phyloP scores from a whole-genome alignment of 352 stramenopile genomes.

The Phytophthora pistaciae region DNA sequence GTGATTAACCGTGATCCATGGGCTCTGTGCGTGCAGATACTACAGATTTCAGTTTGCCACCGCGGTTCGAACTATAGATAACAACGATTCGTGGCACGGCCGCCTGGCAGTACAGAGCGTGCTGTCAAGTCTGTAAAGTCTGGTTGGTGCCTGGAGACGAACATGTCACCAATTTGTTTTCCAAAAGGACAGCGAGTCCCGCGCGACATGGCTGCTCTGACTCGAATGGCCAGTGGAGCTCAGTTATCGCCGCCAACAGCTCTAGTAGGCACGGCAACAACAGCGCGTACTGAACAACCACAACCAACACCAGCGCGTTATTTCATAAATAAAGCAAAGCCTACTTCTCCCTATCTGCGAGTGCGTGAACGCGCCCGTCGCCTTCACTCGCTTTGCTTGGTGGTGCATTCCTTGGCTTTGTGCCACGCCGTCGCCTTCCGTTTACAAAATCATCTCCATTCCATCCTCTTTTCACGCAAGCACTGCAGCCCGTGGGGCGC shows the following conservation, averaged over 20 bases:
- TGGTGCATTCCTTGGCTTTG: slow-evolving; percentile 5
- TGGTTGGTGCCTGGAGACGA: no score
- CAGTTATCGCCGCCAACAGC: background rate
- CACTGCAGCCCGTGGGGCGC: background rate
- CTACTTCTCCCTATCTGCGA: slow-evolving; percentile 31
- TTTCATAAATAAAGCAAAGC: slow-evolving; percentile 47
- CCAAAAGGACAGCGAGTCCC: background rate
- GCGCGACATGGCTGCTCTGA: slow-evolving; percentile 18
- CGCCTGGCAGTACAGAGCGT: background rate
- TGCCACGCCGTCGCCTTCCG: slow-evolving; percentile 1
- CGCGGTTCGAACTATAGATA: no score
- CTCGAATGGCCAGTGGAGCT: slow-evolving; percentile 10
- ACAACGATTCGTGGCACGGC: background rate
- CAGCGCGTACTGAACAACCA: slow-evolving; percentile 15
- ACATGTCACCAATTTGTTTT: background rate
- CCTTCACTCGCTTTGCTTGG: slow-evolving; percentile 20
- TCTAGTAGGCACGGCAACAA: background rate
- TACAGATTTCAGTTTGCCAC: no score
- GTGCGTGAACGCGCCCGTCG: slow-evolving; percentile 11
- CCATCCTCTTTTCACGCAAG: slow-evolving; percentile 7
- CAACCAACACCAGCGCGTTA: slow-evolving; percentile 19
- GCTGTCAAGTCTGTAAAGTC: background rate
- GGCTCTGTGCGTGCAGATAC: no score
- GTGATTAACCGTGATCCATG: background rate
- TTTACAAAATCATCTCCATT: slow-evolving; percentile 18